These are phyloP conservation scores for Puccinia coronata DNA, from an alignment of 1,284 basidiomycete genomes.

Conservation along the genomic window DNA sequence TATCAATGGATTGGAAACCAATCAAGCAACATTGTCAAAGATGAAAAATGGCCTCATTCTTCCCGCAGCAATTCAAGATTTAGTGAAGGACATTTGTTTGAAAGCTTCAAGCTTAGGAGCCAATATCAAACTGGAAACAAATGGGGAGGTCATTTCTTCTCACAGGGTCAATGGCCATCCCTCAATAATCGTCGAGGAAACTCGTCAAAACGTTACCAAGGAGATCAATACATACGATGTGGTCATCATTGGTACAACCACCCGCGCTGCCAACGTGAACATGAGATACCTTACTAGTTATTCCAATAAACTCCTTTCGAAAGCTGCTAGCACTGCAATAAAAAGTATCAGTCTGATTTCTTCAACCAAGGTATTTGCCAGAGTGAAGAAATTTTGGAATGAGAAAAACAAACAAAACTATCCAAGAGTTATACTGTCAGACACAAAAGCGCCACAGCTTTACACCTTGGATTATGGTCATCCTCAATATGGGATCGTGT, in stretches of 20 bases:
- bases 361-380: slow-evolving; percentile 2
- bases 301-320: not conserved
- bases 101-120: not conserved
- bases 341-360: slow-evolving; percentile 20
- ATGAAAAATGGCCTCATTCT: not conserved
- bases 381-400: slow-evolving; percentile 21
- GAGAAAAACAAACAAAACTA: slow-evolving; percentile 10
- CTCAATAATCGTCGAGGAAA: slow-evolving; percentile 12
- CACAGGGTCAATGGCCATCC: not conserved
- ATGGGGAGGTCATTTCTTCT: slow-evolving; percentile 10
- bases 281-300: slow-evolving; percentile 18
- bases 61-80: slow-evolving; percentile 20
- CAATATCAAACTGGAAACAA: slow-evolving; percentile 2
- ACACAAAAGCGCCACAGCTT: slow-evolving; percentile 19
- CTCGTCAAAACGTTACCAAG: too few species aligned
- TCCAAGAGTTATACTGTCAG: slow-evolving; percentile 19
- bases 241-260: slow-evolving; percentile 13
- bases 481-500: slow-evolving; percentile 16
- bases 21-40: slow-evolving; percentile 18
- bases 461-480: slow-evolving; percentile 27
- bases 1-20: slow-evolving; percentile 7
- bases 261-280: not conserved
- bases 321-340: not conserved
- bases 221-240: slow-evolving; percentile 19
- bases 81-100: slow-evolving; percentile 7